Conservation (phyloP, 371 early-diverging fungal genomes). For the Rhizopus delemar region DNA sequence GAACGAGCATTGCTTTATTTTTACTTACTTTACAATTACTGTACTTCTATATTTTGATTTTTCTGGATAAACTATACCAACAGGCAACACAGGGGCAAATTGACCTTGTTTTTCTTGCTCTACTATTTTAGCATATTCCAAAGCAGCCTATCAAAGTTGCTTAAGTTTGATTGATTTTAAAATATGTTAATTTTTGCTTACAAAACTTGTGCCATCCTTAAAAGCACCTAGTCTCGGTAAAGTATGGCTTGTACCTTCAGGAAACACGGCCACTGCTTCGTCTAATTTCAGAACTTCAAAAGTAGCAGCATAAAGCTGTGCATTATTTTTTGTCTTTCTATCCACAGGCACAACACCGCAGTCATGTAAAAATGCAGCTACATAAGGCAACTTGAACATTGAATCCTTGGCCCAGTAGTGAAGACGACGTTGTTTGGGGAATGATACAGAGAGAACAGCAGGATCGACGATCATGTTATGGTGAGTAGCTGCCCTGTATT, state of each 20-base stretch:
- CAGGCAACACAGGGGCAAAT: conserved; percentile 46
- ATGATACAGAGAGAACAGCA: conserved; percentile 50
- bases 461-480: conserved; percentile 65
- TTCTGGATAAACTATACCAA: conserved; percentile 59
- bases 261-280: conserved; percentile 61
- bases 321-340: conserved; percentile 56
- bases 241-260: conserved; percentile 61
- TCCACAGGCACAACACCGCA: conserved; percentile 63
- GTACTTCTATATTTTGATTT: conserved; percentile 59
- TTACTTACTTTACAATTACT: conserved; percentile 52
- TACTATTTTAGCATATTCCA: conserved; percentile 50
- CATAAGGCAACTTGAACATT: conserved; percentile 49
- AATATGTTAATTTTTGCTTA: conserved; percentile 15
- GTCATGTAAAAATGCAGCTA: conserved; percentile 38
- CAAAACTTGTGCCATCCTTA: conserved; percentile 56
- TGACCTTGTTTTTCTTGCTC: conserved; percentile 30
- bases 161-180: neutral
- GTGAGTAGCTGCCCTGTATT: conserved; percentile 51
- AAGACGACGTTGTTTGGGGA: conserved; percentile 47
- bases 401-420: conserved; percentile 65
- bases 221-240: conserved; percentile 44
- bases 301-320: conserved; percentile 48
- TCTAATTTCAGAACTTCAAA: conserved; percentile 49
- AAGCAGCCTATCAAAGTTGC: conserved; percentile 40
- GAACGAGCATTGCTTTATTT: too few species aligned